These are phyloP conservation scores for Pichia thaimueangensis DNA, from an alignment of 805 yeast genomes.

Conservation along the genomic window DNA sequence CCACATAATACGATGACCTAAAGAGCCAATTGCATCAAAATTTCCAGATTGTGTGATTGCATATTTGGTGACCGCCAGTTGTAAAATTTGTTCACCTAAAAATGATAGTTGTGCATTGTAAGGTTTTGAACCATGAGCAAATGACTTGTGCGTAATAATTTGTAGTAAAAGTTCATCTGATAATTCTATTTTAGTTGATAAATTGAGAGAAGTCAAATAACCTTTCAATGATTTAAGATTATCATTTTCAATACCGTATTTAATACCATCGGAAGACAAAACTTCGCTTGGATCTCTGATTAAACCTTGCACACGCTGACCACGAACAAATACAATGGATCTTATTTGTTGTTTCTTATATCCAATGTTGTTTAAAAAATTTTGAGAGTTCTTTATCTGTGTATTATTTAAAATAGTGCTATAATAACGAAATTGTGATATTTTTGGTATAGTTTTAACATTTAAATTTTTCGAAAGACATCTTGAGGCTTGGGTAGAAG, in stretches of 20 bases:
- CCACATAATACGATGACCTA: conserved; percentile 43
- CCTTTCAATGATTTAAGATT: conserved; percentile 44
- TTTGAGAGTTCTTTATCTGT: background rate
- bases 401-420: background rate
- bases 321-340: conserved; percentile 37
- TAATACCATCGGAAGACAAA: conserved; percentile 43
- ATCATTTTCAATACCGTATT: conserved; percentile 46
- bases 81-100: conserved; percentile 61
- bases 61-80: conserved; percentile 40
- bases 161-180: conserved; percentile 66
- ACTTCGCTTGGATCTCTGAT: conserved; percentile 63
- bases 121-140: conserved; percentile 86
- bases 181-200: conserved; percentile 35
- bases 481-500: background rate
- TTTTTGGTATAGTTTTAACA: conserved; percentile 1
- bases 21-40: conserved; percentile 45
- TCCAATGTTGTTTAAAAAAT: background rate
- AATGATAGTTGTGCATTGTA: conserved; percentile 80
- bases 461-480: background rate
- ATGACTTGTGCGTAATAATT: conserved; percentile 87
- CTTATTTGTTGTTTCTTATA: conserved; percentile 9
- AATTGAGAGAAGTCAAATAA: conserved; percentile 31
- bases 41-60: conserved; percentile 24
- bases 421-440: conserved; percentile 4
- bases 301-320: conserved; percentile 62